Evolutionary conservation across 2,329 filamentous ascomycete species (phyloP).

Genomic region (Ascochyta rabiei): DNA sequence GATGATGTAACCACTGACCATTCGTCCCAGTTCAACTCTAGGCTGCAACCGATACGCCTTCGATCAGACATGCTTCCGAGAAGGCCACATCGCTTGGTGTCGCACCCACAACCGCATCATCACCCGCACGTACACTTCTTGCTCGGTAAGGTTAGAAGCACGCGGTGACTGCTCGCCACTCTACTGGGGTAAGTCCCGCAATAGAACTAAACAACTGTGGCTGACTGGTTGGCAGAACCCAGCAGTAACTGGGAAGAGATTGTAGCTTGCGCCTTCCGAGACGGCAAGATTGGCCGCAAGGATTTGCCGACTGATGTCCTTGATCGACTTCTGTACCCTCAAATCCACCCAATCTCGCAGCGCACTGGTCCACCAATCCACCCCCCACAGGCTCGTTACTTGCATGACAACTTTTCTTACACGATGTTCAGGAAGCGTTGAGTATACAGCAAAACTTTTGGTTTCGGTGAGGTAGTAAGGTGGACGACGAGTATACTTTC

Average conservation of each 20-base stretch:
- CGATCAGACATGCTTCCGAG: conserved; percentile 2
- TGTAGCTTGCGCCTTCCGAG: neutral
- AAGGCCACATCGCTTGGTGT: conserved; percentile 6
- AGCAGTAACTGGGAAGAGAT: neutral
- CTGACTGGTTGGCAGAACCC: neutral
- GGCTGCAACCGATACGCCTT: neutral
- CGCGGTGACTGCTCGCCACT: neutral
- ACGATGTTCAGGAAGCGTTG: neutral
- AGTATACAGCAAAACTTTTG: neutral
- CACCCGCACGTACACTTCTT: neutral
- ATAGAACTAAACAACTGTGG: neutral
- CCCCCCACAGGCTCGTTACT: neutral
- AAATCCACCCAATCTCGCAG: neutral
- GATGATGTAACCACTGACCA: neutral
- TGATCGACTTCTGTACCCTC: neutral
- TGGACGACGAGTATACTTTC: neutral
- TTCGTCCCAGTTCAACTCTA: neutral
- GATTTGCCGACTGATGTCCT: neutral
- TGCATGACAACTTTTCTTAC: neutral
- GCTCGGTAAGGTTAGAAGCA: neutral
- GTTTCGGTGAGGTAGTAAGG: neutral
- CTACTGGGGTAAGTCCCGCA: conserved; percentile 1
- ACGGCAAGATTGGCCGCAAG: neutral
- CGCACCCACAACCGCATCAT: conserved; percentile 4
- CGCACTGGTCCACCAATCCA: neutral